A percentile compares a stretch with the other conserved stretches of the same genome.
Conservation (phyloP, 169 alveolate genomes). For the Plasmodium billcollinsi region DNA sequence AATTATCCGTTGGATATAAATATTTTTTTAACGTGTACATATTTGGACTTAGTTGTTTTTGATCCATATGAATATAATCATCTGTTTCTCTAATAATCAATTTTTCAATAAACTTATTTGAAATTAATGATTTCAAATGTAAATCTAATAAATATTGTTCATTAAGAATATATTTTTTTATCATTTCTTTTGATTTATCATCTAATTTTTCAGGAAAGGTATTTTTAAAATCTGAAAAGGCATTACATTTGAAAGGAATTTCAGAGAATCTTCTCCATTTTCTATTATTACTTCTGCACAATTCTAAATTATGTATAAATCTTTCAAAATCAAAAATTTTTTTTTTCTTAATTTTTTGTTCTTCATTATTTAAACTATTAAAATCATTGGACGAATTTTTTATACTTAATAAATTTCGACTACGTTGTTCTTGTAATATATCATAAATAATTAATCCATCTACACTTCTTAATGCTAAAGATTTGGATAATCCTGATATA, state of each 20-base stretch:
- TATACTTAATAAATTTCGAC: conserved; percentile 24
- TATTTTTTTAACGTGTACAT: conserved; percentile 24
- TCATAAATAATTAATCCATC: conserved; percentile 73
- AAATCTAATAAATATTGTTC: conserved; percentile 78
- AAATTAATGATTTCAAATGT: conserved; percentile 75
- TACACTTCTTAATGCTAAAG: conserved; percentile 64
- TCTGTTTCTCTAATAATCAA: conserved; percentile 60
- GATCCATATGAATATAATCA: conserved; percentile 31
- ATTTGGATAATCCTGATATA: conserved; percentile 45
- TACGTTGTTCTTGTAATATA: conserved; percentile 32
- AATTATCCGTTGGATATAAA: conserved; percentile 18
- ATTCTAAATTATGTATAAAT: conserved; percentile 58
- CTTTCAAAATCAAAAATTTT: conserved; percentile 53
- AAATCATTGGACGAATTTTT: conserved; percentile 17
- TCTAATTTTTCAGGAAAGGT: conserved; percentile 45
- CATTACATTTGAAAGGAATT: conserved; percentile 58
- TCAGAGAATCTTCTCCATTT: conserved; percentile 48
- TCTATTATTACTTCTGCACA: conserved; percentile 69
- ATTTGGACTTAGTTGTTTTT: conserved; percentile 53
- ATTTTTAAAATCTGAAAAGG: conserved; percentile 62
- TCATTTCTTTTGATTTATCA: conserved; percentile 74
- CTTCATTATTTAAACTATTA: neutral
- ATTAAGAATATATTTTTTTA: conserved; percentile 70
- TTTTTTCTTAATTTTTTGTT: conserved; percentile 24
- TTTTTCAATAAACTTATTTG: conserved; percentile 46